Evolutionary conservation across 495 filamentous ascomycete genomes (phyloP).

Genomic region (Xylaria scruposa): DNA sequence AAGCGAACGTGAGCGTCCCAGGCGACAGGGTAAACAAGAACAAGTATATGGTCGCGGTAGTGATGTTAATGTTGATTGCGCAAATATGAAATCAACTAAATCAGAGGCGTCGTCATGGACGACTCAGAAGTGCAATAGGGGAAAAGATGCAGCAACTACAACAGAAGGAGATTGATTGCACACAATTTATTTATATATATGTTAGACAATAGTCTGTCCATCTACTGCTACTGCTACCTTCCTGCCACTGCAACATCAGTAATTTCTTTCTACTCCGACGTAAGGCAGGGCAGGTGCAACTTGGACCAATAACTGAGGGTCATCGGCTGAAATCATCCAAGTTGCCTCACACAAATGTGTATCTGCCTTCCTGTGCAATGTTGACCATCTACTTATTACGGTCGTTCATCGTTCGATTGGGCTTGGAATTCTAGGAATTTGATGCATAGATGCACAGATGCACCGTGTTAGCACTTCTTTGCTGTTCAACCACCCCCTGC

Average conservation of each 20-base stretch:
- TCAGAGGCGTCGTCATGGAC: slow-evolving; percentile 1
- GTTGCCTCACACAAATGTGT: slow-evolving; percentile 11
- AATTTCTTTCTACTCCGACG: slow-evolving; percentile 1
- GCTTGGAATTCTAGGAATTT: not conserved
- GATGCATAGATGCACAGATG: slow-evolving; percentile 1
- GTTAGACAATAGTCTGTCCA: not conserved
- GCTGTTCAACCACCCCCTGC: slow-evolving; percentile 9
- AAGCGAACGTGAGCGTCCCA: slow-evolving; percentile 17
- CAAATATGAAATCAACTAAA: not conserved
- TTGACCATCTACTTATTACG: slow-evolving; percentile 9
- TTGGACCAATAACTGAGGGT: slow-evolving; percentile 2
- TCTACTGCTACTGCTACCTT: not conserved
- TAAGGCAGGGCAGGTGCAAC: slow-evolving; percentile 9
- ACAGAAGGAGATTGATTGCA: not conserved
- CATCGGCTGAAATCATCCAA: not conserved
- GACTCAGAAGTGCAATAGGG: not conserved
- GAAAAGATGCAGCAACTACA: slow-evolving; percentile 16
- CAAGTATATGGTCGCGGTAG: not conserved
- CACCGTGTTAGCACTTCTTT: slow-evolving; percentile 19
- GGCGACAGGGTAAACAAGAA: slow-evolving; percentile 27
- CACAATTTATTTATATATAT: not conserved
- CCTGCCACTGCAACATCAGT: not conserved
- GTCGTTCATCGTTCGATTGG: not conserved
- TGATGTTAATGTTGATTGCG: not conserved
- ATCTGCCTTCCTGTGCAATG: slow-evolving; percentile 22